These are phyloP conservation scores for Sechiopsis laciniata DNA, from an alignment of 306 rosid genomes.

Conservation along the genomic window DNA sequence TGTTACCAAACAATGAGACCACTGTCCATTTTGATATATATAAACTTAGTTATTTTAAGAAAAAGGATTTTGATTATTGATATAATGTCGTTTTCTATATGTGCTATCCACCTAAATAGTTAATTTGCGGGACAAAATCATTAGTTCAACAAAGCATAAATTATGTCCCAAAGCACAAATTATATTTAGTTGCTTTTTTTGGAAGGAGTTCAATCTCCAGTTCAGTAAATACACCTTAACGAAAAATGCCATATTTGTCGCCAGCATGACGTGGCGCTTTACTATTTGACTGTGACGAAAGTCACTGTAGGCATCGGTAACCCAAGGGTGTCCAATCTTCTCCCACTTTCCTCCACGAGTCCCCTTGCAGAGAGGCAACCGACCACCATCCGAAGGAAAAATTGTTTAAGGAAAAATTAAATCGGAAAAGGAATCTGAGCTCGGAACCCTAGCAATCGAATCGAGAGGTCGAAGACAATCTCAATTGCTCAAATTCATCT, in stretches of 20 bases:
- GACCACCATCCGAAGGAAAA: slow-evolving; percentile 17
- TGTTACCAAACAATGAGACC: no score
- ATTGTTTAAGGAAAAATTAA: slow-evolving; percentile 12
- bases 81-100: no score
- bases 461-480: neutral
- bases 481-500: slow-evolving; percentile 6
- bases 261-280: neutral
- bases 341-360: slow-evolving; percentile 21
- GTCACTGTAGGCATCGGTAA: neutral
- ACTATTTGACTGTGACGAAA: neutral
- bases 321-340: slow-evolving; percentile 10
- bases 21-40: no score
- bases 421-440: neutral
- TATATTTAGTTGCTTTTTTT: neutral
- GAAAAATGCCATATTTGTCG: neutral
- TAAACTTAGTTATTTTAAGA: no score
- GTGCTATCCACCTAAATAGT: no score
- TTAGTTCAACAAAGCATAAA: no score
- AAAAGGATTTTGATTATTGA: no score
- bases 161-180: no score
- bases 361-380: slow-evolving; percentile 16
- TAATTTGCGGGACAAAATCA: no score
- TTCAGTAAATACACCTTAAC: neutral
- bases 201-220: neutral
- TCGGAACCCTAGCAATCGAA: slow-evolving; percentile 19